Conservation (phyloP, 345 rosid genomes). For the Aquilaria malaccensis region DNA sequence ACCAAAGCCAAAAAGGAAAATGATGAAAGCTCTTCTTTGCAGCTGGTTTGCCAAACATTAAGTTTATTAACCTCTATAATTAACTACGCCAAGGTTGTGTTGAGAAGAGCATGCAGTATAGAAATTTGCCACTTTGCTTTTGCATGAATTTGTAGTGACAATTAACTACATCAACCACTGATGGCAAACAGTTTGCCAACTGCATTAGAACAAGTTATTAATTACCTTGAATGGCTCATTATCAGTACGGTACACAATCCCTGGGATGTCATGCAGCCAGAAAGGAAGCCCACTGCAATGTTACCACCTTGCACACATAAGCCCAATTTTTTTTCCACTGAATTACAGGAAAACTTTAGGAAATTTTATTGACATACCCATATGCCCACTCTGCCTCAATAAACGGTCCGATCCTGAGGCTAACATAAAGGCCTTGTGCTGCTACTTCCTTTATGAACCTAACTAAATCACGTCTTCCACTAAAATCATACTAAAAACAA, state of each 20-base stretch:
- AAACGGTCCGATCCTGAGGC: slow-evolving; percentile 82
- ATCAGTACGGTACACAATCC: slow-evolving; percentile 58
- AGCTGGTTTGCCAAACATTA: neutral
- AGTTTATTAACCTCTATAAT: neutral
- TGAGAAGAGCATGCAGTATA: too few species aligned
- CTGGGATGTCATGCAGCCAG: slow-evolving; percentile 80
- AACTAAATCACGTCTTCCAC: slow-evolving; percentile 69
- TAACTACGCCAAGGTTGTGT: neutral
- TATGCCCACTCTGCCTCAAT: slow-evolving; percentile 80
- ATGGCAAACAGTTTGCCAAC: neutral
- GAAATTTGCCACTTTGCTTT: neutral
- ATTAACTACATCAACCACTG: neutral
- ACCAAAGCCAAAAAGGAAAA: too few species aligned
- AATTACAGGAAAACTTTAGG: neutral
- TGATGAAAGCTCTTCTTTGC: too few species aligned
- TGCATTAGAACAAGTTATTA: neutral
- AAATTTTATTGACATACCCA: slow-evolving; percentile 35
- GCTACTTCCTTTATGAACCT: slow-evolving; percentile 64
- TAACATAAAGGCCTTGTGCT: slow-evolving; percentile 70
- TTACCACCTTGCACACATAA: neutral
- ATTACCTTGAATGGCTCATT: slow-evolving; percentile 71
- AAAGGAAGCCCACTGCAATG: slow-evolving; percentile 66
- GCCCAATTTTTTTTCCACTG: neutral
- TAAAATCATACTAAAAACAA: slow-evolving; percentile 63
- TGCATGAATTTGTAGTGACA: neutral